Conservation (phyloP, 805 yeast species). For the Candida boidinii region DNA sequence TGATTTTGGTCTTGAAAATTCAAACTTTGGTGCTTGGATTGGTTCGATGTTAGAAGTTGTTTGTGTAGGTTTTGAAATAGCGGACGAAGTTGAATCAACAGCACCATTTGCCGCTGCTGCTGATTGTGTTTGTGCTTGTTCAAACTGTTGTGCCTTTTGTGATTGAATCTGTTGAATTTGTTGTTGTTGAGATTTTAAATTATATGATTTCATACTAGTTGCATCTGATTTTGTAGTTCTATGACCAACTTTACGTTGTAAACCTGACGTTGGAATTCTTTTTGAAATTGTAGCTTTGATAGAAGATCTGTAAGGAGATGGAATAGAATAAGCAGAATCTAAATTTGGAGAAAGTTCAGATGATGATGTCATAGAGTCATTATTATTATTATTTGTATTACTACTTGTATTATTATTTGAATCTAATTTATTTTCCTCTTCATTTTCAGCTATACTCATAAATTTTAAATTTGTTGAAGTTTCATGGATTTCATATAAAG, state of each 20-base stretch:
- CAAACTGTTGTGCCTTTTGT: not conserved
- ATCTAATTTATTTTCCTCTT: no score
- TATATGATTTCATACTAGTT: not conserved
- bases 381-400: no score
- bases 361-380: no score
- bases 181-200: not conserved
- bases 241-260: conserved; percentile 8
- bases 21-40: conserved; percentile 6
- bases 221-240: conserved; percentile 14
- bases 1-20: no score
- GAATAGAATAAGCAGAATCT: no score
- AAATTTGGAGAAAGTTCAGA: no score
- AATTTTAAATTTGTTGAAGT: no score
- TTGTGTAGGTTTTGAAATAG: not conserved
- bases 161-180: not conserved
- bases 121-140: conserved; percentile 2
- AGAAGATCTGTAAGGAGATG: no score
- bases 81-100: conserved; percentile 1
- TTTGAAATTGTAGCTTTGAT: no score
- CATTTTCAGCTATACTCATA: conserved; percentile 12
- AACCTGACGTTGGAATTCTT: conserved; percentile 5
- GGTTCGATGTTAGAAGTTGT: conserved; percentile 1
- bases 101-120: not conserved
- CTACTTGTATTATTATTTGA: no score
- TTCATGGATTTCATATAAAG: conserved; percentile 12